Evolutionary conservation across 352 stramenopile genomes (phyloP), one percentile per base, ranked within the genome.

Genomic region (Phytopythium cucurbitacearum): DNA sequence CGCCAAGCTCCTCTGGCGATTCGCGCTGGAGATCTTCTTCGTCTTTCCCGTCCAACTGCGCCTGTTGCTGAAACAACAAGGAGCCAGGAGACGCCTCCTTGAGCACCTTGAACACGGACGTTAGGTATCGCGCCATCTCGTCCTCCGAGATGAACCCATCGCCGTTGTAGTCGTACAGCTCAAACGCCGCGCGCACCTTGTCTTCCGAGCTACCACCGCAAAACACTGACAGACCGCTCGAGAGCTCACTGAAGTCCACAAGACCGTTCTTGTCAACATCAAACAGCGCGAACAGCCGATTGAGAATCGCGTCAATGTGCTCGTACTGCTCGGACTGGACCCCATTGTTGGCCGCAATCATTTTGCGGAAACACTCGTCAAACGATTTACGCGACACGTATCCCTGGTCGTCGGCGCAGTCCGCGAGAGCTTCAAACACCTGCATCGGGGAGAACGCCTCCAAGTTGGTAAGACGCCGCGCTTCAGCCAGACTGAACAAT

Each of bases 221-320:
- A 16, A 96, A 85, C 7, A 97, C 74, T 7, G 81, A 93, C 13
- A 97, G 51, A 0, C 88, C 87, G 32, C 80, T 86, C 5, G 80
- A 90, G 11, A 96, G 90, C 62, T 97, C 88, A 41, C 80, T 90
- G 43, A 87, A 87, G 64, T 96, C 85, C 21, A 97, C 76, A 21
- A 85, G 59, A 0, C 82, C 88, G 49, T 94, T 92, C 53, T 89
- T 87, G 53, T 97, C 81, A 1, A 84, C 67, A 38, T 96, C 87
- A 54, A 96, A 94, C 7, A 94, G 56, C 13, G 80, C 69, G 56
- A 95, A 94, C 10, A 95, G 62, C 21, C 80, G 75, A 36, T 92
- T 80, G 28, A 94, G 51, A 45, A 89, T 85, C n/a, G 78, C 64
- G 5, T 79, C 70, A 51, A 96, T 85, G 28, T 74, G 74, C 46